A percentile compares a stretch with the other conserved stretches of the same genome.
These are phyloP conservation scores for Chrysosporium keratinophilum DNA, from an alignment of 2,329 filamentous ascomycete genomes.

Conservation along the genomic window DNA sequence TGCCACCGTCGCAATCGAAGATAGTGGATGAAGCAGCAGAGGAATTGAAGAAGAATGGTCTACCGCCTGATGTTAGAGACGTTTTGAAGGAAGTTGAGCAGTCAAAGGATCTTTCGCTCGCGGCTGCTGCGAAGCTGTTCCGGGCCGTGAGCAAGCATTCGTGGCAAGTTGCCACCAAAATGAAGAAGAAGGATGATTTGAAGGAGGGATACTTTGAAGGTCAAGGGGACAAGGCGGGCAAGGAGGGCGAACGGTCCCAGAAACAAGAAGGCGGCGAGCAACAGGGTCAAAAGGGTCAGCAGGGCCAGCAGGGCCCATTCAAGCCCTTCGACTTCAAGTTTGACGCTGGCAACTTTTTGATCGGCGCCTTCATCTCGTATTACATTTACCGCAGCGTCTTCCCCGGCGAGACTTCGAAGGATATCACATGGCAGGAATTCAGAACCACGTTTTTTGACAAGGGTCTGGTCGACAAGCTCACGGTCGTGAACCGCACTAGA, in stretches of 20 bases:
- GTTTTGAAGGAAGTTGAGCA: constrained; percentile 47
- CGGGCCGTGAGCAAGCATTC: constrained; percentile 48
- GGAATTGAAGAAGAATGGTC: constrained; percentile 56
- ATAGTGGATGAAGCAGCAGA: constrained; percentile 51
- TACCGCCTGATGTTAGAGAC: constrained; percentile 57
- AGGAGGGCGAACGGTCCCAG: constrained; percentile 13
- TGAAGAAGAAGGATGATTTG: constrained; percentile 21
- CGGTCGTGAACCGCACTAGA: constrained; percentile 63
- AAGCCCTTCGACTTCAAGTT: constrained; percentile 40
- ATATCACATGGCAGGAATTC: constrained; percentile 98
- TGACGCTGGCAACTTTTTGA: constrained; percentile 47
- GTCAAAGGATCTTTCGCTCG: constrained; percentile 41
- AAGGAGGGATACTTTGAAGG: constrained; percentile 8
- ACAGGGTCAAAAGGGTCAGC: constrained; percentile 30
- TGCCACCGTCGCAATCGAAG: constrained; percentile 53
- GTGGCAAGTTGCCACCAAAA: constrained; percentile 38
- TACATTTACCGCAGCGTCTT: constrained; percentile 55
- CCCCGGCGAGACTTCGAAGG: constrained; percentile 55
- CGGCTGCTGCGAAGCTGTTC: constrained; percentile 51
- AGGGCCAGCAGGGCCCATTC: constrained; percentile 23
- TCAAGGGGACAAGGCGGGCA: constrained; percentile 2
- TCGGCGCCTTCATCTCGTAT: constrained; percentile 52
- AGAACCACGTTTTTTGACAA: constrained; percentile 88
- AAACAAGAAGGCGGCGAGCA: constrained; percentile 16
- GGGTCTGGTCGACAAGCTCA: constrained; percentile 86